Conservation (phyloP, 176 grass and related monocot genomes). For the Bonia amplexicaulis region DNA sequence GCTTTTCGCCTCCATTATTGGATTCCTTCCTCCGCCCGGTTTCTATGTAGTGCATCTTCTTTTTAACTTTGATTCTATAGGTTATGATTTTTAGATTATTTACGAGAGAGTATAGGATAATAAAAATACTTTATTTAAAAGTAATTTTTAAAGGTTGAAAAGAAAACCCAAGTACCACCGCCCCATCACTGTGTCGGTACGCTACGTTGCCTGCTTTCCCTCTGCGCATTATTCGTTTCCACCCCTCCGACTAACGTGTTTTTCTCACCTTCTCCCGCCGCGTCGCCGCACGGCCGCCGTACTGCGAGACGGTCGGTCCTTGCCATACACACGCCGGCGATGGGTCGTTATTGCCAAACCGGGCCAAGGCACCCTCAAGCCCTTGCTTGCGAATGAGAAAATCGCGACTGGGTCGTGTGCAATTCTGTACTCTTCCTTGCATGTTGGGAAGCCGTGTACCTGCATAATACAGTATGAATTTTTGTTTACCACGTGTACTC, state of each 20-base stretch:
- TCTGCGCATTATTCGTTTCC: neutral
- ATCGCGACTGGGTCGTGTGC: neutral
- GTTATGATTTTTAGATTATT: no score
- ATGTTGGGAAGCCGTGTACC: neutral
- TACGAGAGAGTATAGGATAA: no score
- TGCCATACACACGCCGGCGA: no score
- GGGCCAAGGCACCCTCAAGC: neutral
- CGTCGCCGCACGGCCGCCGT: neutral
- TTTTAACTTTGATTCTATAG: no score
- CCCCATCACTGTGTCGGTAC: neutral
- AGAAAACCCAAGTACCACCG: neutral
- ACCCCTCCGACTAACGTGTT: neutral
- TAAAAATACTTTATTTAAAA: no score
- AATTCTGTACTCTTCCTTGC: neutral
- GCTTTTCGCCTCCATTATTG: constrained; percentile 24
- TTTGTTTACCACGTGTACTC: neutral
- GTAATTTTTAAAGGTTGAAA: no score
- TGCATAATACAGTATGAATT: neutral
- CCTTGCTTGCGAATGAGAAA: neutral
- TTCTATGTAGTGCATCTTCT: no score
- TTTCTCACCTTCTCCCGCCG: neutral
- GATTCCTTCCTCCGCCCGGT: constrained; percentile 23
- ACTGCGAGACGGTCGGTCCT: neutral
- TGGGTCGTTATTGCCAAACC: no score
- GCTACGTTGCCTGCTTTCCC: neutral